These are phyloP conservation scores for Tetrahymena thermophila DNA, from an alignment of 73 alveolate genomes.

Conservation along the genomic window DNA sequence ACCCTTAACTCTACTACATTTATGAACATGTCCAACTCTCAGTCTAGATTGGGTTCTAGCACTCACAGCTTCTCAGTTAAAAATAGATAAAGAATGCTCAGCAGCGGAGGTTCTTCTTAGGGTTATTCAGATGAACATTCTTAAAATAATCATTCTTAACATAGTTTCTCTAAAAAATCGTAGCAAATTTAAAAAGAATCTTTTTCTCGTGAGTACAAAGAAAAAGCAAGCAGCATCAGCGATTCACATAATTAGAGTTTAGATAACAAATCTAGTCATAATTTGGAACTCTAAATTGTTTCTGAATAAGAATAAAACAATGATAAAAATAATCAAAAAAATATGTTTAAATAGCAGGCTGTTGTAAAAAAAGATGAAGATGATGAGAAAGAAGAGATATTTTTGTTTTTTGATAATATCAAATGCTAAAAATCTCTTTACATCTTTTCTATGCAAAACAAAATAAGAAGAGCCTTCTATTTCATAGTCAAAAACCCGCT, in stretches of 20 bases:
- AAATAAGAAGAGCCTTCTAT: constrained; percentile 3
- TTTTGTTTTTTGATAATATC: background rate
- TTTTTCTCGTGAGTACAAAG: background rate
- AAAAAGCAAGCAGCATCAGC: background rate
- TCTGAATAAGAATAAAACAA: background rate
- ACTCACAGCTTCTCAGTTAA: background rate
- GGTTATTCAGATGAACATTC: background rate
- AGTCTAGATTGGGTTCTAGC: constrained; percentile 11
- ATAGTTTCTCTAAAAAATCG: background rate
- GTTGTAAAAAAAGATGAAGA: background rate
- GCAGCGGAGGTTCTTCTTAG: background rate
- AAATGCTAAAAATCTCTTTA: background rate
- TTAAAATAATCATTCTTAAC: background rate
- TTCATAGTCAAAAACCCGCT: background rate
- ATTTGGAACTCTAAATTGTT: background rate
- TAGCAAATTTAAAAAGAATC: background rate
- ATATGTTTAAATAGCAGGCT: background rate
- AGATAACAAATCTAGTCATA: background rate
- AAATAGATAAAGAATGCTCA: background rate
- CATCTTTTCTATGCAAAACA: constrained; percentile 16
- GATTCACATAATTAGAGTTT: background rate
- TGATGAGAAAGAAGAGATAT: background rate
- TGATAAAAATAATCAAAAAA: background rate
- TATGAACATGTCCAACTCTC: constrained; percentile 3
- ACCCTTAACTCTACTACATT: background rate